Conservation (phyloP, 345 rosid species). For the Moringa oleifera region DNA sequence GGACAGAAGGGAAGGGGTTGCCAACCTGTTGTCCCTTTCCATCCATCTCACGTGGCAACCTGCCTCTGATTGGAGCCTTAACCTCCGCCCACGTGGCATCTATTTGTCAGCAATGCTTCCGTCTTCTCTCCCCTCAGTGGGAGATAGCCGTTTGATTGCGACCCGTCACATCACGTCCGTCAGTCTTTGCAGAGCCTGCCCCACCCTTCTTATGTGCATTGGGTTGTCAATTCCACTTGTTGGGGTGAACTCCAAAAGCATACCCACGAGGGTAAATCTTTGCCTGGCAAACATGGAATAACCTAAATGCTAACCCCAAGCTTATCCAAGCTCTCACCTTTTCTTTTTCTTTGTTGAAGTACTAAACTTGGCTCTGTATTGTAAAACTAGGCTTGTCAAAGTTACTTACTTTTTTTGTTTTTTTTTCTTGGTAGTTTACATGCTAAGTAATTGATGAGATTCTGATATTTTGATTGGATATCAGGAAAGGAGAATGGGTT, state of each 20-base stretch:
- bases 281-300: no score
- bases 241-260: not conserved
- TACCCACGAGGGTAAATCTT: not conserved
- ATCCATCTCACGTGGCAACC: conserved; percentile 32
- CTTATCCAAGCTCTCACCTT: not conserved
- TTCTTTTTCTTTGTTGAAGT: no score
- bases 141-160: conserved; percentile 35
- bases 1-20: no score
- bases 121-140: conserved; percentile 3
- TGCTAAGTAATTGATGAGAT: no score
- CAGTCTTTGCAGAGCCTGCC: conserved; percentile 33
- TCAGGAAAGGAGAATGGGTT: no score
- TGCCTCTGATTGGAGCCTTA: conserved; percentile 23
- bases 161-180: conserved; percentile 38
- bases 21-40: conserved; percentile 21
- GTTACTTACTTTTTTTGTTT: no score
- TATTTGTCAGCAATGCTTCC: conserved; percentile 11
- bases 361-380: no score
- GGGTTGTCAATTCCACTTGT: not conserved
- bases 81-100: conserved; percentile 28
- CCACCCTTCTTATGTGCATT: conserved; percentile 13
- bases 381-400: no score
- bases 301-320: not conserved
- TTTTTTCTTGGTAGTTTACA: no score
- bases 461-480: no score